Evolutionary conservation across 306 rosid genomes (phyloP).

Genomic region (Cicer judaicum): DNA sequence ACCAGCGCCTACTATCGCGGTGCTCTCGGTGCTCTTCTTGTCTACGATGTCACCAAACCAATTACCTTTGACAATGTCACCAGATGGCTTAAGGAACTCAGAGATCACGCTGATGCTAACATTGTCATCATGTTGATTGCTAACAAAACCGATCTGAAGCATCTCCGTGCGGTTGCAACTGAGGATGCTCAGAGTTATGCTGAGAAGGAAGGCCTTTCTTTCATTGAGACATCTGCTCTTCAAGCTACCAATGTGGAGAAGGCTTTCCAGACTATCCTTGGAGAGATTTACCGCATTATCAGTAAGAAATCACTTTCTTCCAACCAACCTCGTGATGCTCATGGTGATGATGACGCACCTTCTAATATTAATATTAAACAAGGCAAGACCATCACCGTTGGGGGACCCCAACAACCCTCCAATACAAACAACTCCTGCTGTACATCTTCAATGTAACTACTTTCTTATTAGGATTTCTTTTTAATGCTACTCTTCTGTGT

Average conservation of each 20-base stretch:
- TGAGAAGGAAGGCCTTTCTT: slow-evolving; percentile 84
- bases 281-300: slow-evolving; percentile 77
- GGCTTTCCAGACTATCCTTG: slow-evolving; percentile 87
- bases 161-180: slow-evolving; percentile 82
- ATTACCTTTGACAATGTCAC: slow-evolving; percentile 83
- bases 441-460: slow-evolving; percentile 39
- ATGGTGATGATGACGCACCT: slow-evolving; percentile 2
- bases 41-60: slow-evolving; percentile 83
- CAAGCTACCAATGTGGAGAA: slow-evolving; percentile 87
- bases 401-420: slow-evolving; percentile 52
- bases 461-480: too few species aligned
- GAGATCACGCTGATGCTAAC: slow-evolving; percentile 93
- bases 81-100: slow-evolving; percentile 93
- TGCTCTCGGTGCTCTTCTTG: slow-evolving; percentile 92
- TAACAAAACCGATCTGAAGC: slow-evolving; percentile 92
- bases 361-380: slow-evolving; percentile 50
- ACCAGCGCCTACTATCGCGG: slow-evolving; percentile 95
- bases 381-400: slow-evolving; percentile 75
- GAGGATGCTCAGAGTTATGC: slow-evolving; percentile 92
- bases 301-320: slow-evolving; percentile 85
- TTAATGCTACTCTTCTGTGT: too few species aligned
- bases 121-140: slow-evolving; percentile 90
- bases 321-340: slow-evolving; percentile 45
- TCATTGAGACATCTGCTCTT: slow-evolving; percentile 93
- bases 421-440: slow-evolving; percentile 76